Base-by-base conservation (phyloP, 306 rosid species). In the Oemleria cerasiformis region DNA sequence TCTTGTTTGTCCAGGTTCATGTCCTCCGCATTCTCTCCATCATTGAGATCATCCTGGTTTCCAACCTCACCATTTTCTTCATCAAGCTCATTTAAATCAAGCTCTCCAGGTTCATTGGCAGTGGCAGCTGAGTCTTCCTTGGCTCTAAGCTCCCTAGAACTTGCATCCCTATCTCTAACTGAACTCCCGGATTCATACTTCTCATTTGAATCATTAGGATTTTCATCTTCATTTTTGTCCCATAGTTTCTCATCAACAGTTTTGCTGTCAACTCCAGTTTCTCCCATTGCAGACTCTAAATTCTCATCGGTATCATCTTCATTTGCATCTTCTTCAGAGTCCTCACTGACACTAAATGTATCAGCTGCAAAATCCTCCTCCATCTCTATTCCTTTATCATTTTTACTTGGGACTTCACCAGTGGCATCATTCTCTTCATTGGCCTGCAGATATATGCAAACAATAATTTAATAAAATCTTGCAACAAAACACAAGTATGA, bases 341-440 rank as follows among this genome's bases (percentile, higher is more conserved):
- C 92, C 78, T 87, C 95, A 60, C 97, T 94, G 70, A 94, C 84
- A 77, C 89, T 88, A 55, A 10, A 60, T 70, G 86, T 78, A 78
- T 88, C 94, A 21, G 90, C 97, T 50, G 68, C 78, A 73, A 94
- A 87, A 83, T 94, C 97, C 63, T 89, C 82, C 21, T 88, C 96
- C 96, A 94, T 89, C 81, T 94, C 96, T 71, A 94, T 82, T 38
- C 98, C 98, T 71, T 76, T 80, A 60, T 84, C 90, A 73, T 80
- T 74, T 81, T 84, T 82, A 78, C 79, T 79, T 2, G 92, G 95
- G 48, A 54, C 71, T 72, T 90, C 90, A 59, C 65, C 77, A 48
- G 86, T 60, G 63, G 84, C 86, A 78, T 83, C 96, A 45, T 81
- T 76, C 42, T 81, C 87, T 47, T 82, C 90, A 21, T 77, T 83